Conservation (phyloP, 2,329 filamentous ascomycete species). For the Phyllosticta citriasiana region DNA sequence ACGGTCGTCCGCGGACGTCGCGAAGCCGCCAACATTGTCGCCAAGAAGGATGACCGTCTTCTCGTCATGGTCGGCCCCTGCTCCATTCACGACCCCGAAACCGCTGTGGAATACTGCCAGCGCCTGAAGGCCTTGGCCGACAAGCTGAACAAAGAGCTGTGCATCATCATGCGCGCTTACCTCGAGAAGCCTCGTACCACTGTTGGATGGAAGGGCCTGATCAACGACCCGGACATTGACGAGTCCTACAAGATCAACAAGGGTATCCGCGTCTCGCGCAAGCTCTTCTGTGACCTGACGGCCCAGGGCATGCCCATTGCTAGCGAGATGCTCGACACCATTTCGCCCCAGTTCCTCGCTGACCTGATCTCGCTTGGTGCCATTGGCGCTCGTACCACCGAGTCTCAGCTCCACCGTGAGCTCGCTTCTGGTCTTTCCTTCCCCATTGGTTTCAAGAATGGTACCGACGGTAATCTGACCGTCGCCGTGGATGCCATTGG, state of each 20-base stretch:
- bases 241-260: constrained; percentile 99
- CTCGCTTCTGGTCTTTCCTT: constrained; percentile 90
- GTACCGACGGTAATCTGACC: constrained; percentile 81
- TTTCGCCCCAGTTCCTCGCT: constrained; percentile 94
- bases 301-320: constrained; percentile 85
- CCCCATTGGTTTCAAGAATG: constrained; percentile 99
- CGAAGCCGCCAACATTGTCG: constrained; percentile 64
- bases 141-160: constrained; percentile 72
- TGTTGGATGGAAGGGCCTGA: constrained; percentile 97
- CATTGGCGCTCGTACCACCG: constrained; percentile 90
- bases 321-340: constrained; percentile 97
- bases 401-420: constrained; percentile 93
- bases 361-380: constrained; percentile 93
- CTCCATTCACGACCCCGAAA: constrained; percentile 88
- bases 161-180: constrained; percentile 96
- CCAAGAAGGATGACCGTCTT: constrained; percentile 72
- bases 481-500: constrained; percentile 96
- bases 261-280: constrained; percentile 80
- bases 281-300: constrained; percentile 89
- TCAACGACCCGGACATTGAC: constrained; percentile 98
- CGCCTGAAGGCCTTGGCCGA: constrained; percentile 67
- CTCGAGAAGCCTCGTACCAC: constrained; percentile 98
- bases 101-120: constrained; percentile 78
- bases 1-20: constrained; percentile 63
- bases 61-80: constrained; percentile 93